Percentiles rank a stretch among this genome's conserved stretches.
Conservation (phyloP, 1,139 yeast species). For the Yamadazyma mexicana region DNA sequence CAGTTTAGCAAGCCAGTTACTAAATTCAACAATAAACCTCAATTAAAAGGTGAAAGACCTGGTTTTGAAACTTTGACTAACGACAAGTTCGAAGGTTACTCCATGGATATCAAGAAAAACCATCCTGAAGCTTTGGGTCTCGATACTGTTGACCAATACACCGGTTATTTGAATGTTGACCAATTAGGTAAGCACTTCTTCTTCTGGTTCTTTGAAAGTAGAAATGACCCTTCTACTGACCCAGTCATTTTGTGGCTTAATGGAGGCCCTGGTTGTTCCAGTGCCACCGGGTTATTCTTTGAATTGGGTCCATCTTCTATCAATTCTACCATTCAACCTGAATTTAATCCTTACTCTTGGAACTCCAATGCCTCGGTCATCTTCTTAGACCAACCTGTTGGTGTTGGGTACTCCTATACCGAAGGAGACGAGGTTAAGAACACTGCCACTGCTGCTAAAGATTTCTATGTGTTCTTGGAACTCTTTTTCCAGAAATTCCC, state of each 20-base stretch:
- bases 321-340: conserved; percentile 64
- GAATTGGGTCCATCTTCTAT: conserved; percentile 88
- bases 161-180: conserved; percentile 63
- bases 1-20: conserved; percentile 17
- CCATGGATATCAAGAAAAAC: conserved; percentile 41
- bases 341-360: conserved; percentile 81
- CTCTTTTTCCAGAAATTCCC: conserved; percentile 77
- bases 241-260: conserved; percentile 88
- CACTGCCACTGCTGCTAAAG: conserved; percentile 74
- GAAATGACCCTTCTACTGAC: conserved; percentile 84
- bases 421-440: conserved; percentile 53
- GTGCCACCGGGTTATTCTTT: conserved; percentile 86
- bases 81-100: conserved; percentile 32
- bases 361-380: conserved; percentile 86
- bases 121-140: conserved; percentile 47
- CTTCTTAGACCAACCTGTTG: conserved; percentile 93
- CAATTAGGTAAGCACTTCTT: conserved; percentile 70
- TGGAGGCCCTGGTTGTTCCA: conserved; percentile 92
- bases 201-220: conserved; percentile 87
- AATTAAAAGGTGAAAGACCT: conserved; percentile 1
- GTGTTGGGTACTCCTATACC: conserved; percentile 80
- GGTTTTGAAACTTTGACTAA: conserved; percentile 23
- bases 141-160: conserved; percentile 60
- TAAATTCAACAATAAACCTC: conserved; percentile 11
- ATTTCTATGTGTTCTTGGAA: conserved; percentile 76